Evolutionary conservation across 2,329 filamentous ascomycete genomes (phyloP), one percentile per base, ranked within the genome.

Genomic region (Neobulgaria alba): DNA sequence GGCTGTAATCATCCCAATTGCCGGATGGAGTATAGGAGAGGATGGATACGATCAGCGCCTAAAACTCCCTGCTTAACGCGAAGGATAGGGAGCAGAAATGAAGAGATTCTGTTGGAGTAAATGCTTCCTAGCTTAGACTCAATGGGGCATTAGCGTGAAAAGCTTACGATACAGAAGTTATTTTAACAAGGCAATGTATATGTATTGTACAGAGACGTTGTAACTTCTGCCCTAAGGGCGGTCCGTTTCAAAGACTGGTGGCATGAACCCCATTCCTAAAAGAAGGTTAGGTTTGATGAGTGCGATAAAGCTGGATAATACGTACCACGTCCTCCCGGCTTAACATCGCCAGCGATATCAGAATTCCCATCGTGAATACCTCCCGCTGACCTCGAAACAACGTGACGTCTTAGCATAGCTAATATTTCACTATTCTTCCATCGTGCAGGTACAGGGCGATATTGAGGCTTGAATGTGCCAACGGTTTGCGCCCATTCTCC

Each of bases 401-500:
- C 92, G 67, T 98, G 92, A 54, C 74, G 70, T 60, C 90, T 73
- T 61, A 98, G 61, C 70, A 92, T 65, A 18, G 61, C 62, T 55
- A 98, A 65, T 39, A 95, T 77, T 67, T 89, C 81, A 51, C 85
- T 93, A 47, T 82, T 79, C 63, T 73, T 77, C 92, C 92, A 98
- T 48, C 90, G 73, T 54, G 68, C 65, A 10, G 92, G 92, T 43
- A 96, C 89, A 29, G 90, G 90, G 41, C 90, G 72, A 65, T 95
- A 95, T 26, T 89, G 87, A 20, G 90, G 87, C 71, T 85, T 90
- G 65, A 95, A 95, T 16, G 86, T 89, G 21, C 92, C 92, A 4
- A 95, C 73, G 1, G 92, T 98, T 72, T 96, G 90, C 47, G 87
- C 86, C 92, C 92, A 98, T 68, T 98, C 92, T 47, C 89, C 88